Base-by-base conservation (phyloP, 495 filamentous ascomycete species). In the Penicillium desertorum region DNA sequence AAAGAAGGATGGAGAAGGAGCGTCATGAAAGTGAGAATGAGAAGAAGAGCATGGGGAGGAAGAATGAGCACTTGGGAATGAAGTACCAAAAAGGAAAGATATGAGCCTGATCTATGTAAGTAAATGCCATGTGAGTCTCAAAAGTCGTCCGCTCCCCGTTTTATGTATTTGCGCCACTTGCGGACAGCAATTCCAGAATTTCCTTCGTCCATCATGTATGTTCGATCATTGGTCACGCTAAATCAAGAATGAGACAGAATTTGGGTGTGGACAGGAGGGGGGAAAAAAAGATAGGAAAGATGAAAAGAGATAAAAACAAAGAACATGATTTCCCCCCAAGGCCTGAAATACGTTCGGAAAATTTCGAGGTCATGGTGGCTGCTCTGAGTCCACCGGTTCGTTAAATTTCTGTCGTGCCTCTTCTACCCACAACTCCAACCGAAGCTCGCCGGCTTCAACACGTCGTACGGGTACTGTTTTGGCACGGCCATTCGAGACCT, bases 341-440 rank as follows among this genome's bases (percentile, higher is more conserved):
- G 34, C 22, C 50, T 59, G 55, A 52, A 58, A 50, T 36, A 37
- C 41, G 23, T 41, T 41, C 32, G 32, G 58, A 54, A n/a, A 39
- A 51, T 27, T 43, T 47, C 25, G 20, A 52, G 46, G 71, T 76
- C 66, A 77, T 57, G 68, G 65, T 29, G 71, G 71, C 55, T 73
- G 68, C 57, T 75, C 73, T 57, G 73, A 72, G 43, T 77, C 74
- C 67, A 76, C 68, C 62, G 72, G 73, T 71, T 77, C 73, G 58
- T 76, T 76, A 58, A 81, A 80, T 64, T 82, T 83, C 69, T 79
- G 79, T 56, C 71, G 76, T 60, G 78, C 78, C 65, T 83, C 79
- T 70, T 83, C 80, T 50, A 82, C 76, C 80, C 79, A 83, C 60
- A 82, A 63, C 63, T 82, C 80, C 63, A 83, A 68, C 39, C 74